These are phyloP conservation scores for Neurospora sp. DNA, from an alignment of 495 filamentous ascomycete species.

Conservation along the genomic window DNA sequence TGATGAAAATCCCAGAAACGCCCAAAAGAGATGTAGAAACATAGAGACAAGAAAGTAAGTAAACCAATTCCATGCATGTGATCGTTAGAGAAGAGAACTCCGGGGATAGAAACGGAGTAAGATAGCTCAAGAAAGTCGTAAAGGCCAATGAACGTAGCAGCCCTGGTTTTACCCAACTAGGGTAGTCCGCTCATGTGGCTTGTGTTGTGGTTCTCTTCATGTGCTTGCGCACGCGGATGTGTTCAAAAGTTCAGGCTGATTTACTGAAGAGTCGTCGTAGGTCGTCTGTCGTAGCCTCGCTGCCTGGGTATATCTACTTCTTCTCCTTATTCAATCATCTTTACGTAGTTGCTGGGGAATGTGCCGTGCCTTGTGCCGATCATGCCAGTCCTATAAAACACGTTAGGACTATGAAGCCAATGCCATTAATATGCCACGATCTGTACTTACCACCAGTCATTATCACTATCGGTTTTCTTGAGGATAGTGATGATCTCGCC, in stretches of 20 bases:
- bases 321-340: constrained; percentile 29
- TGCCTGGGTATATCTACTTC: neutral
- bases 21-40: neutral
- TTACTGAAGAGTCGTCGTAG: neutral
- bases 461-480: constrained; percentile 86
- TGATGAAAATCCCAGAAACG: neutral
- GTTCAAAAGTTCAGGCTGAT: neutral
- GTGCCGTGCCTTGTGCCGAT: constrained; percentile 43
- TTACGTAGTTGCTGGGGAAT: constrained; percentile 49
- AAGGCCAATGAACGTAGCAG: neutral
- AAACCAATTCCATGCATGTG: neutral
- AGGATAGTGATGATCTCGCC: constrained; percentile 95
- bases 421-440: neutral
- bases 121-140: neutral
- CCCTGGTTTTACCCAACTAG: neutral
- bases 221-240: neutral
- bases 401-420: constrained; percentile 9
- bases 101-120: neutral
- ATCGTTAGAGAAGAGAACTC: neutral
- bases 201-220: neutral
- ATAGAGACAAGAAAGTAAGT: neutral
- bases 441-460: constrained; percentile 72
- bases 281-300: neutral
- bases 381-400: constrained; percentile 41
- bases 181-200: neutral